Percentiles rank a stretch among this genome's conserved stretches.
phyloP scores from a whole-genome alignment of 805 yeast genomes.

The Alloascoidea hylecoeti region DNA sequence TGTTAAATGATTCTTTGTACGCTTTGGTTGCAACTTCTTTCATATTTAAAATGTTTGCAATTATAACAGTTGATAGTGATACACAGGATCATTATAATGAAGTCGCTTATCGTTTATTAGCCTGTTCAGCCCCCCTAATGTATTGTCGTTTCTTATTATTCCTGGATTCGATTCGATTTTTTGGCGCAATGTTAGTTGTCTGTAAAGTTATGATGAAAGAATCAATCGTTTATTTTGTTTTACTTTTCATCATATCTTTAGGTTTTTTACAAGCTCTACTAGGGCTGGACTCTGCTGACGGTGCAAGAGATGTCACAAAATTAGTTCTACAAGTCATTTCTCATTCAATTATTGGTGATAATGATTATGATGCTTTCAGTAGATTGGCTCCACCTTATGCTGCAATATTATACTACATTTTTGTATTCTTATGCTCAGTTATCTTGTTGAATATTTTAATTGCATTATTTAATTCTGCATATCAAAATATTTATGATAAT shows the following conservation, averaged over 20 bases:
- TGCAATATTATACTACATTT: constrained; percentile 59
- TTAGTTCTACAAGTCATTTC: constrained; percentile 50
- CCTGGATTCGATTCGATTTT: constrained; percentile 67
- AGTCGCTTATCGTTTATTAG: constrained; percentile 50
- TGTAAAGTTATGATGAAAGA: constrained; percentile 80
- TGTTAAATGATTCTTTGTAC: constrained; percentile 62
- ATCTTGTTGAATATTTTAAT: constrained; percentile 70
- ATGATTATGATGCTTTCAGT: constrained; percentile 56
- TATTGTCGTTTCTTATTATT: constrained; percentile 70
- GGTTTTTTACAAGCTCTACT: constrained; percentile 83
- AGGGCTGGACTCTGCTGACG: constrained; percentile 82
- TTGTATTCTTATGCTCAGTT: constrained; percentile 61
- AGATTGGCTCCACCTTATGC: constrained; percentile 80
- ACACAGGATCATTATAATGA: constrained; percentile 24
- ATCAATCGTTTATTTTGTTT: constrained; percentile 67
- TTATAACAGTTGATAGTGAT: constrained; percentile 5
- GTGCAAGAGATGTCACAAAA: constrained; percentile 60
- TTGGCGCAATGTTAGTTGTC: constrained; percentile 83
- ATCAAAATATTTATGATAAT: constrained; percentile 66
- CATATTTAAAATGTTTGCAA: constrained; percentile 34
- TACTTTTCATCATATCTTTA: constrained; percentile 51
- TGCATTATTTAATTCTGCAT: constrained; percentile 79
- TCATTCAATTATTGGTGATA: constrained; percentile 61
- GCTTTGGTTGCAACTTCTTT: constrained; percentile 36
- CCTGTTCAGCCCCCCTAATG: constrained; percentile 77